Conservation (phyloP, 208 protist genomes). For the Trypanosoma boissoni region DNA sequence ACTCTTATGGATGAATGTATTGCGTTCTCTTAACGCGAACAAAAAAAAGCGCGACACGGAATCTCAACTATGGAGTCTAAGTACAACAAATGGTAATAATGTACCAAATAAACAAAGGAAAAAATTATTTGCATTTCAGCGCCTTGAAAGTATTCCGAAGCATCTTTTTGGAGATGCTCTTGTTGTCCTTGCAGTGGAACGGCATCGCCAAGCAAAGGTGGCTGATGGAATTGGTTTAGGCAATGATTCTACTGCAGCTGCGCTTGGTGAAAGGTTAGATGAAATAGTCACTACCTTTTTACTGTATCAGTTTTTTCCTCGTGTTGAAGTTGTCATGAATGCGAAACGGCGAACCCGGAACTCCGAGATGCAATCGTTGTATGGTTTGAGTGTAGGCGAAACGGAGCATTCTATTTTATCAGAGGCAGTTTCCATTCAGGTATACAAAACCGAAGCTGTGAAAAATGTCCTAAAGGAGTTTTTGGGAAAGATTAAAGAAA, state of each 20-base stretch:
- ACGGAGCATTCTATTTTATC: conserved; percentile 3
- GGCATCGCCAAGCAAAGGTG: conserved; percentile 3
- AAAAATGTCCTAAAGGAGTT: conserved; percentile 35
- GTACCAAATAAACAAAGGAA: conserved; percentile 1
- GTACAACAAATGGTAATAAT: conserved; percentile 13
- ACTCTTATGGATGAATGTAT: conserved; percentile 61
- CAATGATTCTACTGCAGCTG: neutral
- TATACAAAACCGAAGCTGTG: conserved; percentile 32
- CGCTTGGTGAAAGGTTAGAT: conserved; percentile 19
- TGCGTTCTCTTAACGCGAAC: conserved; percentile 31
- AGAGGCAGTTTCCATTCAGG: conserved; percentile 7
- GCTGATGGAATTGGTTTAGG: conserved; percentile 10
- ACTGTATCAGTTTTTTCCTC: conserved; percentile 34
- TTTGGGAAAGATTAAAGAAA: conserved; percentile 32
- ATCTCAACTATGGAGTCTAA: conserved; percentile 4
- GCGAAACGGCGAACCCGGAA: conserved; percentile 1
- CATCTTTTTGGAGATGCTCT: conserved; percentile 30
- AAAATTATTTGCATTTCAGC: conserved; percentile 35
- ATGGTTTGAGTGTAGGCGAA: neutral
- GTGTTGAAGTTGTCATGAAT: conserved; percentile 23
- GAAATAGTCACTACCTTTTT: conserved; percentile 30
- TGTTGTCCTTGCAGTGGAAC: conserved; percentile 25
- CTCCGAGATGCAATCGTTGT: neutral
- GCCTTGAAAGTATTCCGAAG: conserved; percentile 27
- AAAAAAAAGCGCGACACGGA: conserved; percentile 6